Percentiles rank a stretch among this genome's conserved stretches.
Conservation (phyloP, 2,329 filamentous ascomycete genomes). For the Botrytis deweyae region DNA sequence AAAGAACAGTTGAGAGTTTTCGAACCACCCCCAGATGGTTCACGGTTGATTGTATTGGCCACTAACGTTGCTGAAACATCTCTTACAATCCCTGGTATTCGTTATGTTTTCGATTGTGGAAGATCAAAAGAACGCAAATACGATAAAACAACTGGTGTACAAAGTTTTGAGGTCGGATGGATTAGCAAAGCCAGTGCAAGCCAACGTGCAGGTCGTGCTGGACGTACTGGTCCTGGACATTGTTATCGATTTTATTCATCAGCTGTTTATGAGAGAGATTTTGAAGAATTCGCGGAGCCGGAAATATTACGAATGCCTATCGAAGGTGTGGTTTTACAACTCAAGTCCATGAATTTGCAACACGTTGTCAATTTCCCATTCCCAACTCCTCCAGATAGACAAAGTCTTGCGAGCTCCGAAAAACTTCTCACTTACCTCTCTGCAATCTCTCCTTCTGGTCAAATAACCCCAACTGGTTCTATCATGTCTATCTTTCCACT, state of each 20-base stretch:
- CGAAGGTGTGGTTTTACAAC: slow-evolving; percentile 86
- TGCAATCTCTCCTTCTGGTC: slow-evolving; percentile 68
- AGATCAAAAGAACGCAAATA: slow-evolving; percentile 90
- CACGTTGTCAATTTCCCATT: slow-evolving; percentile 94
- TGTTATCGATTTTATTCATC: slow-evolving; percentile 95
- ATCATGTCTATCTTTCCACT: slow-evolving; percentile 88
- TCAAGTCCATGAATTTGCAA: slow-evolving; percentile 92
- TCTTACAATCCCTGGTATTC: slow-evolving; percentile 91
- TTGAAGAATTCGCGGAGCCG: slow-evolving; percentile 79
- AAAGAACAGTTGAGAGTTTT: slow-evolving; percentile 91
- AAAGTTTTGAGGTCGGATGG: slow-evolving; percentile 94
- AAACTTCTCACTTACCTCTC: slow-evolving; percentile 82
- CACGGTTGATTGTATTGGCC: slow-evolving; percentile 81
- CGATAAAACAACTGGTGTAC: slow-evolving; percentile 83
- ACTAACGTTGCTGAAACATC: slow-evolving; percentile 98
- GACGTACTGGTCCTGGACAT: slow-evolving; percentile 91
- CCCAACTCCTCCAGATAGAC: slow-evolving; percentile 79
- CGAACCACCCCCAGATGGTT: slow-evolving; percentile 76
- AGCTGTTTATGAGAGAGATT: slow-evolving; percentile 88
- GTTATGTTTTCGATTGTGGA: slow-evolving; percentile 94
- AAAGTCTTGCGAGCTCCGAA: slow-evolving; percentile 78
- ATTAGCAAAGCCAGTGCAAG: slow-evolving; percentile 96
- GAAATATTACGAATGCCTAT: slow-evolving; percentile 90
- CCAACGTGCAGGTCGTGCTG: slow-evolving; percentile 89
- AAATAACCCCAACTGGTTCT: slow-evolving; percentile 77